Evolutionary conservation across 2,329 filamentous ascomycete genomes (phyloP).

Genomic region (Colletotrichum acutatum): DNA sequence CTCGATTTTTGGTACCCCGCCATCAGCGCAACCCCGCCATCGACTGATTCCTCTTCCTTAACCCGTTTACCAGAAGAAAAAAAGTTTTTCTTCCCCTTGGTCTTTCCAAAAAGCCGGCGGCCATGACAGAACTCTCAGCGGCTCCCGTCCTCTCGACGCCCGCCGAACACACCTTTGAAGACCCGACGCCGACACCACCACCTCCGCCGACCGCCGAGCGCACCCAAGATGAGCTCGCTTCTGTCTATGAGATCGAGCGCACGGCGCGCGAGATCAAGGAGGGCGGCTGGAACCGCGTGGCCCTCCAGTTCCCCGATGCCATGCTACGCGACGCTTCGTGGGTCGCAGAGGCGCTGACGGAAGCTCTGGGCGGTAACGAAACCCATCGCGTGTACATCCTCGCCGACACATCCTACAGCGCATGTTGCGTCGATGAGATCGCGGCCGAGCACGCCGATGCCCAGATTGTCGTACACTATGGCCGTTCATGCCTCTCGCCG

Average conservation of each 20-base stretch:
- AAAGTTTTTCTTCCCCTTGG: neutral
- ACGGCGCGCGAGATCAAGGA: conserved; percentile 81
- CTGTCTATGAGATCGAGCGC: conserved; percentile 86
- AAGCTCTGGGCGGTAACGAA: conserved; percentile 44
- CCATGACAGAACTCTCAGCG: conserved; percentile 54
- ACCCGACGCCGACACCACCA: conserved; percentile 51
- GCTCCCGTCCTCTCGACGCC: conserved; percentile 73
- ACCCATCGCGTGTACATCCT: conserved; percentile 77
- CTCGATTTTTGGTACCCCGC: conserved; percentile 8
- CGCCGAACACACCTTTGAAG: conserved; percentile 68
- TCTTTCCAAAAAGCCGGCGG: neutral
- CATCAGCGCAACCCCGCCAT: conserved; percentile 16
- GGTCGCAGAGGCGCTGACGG: conserved; percentile 74
- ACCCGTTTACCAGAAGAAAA: neutral
- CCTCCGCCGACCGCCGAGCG: conserved; percentile 43
- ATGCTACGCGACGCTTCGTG: conserved; percentile 89
- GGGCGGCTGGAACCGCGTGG: conserved; percentile 79
- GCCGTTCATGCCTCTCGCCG: conserved; percentile 89
- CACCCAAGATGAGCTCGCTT: conserved; percentile 75
- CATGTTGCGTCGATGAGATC: conserved; percentile 97
- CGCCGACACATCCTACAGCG: conserved; percentile 95
- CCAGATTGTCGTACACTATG: conserved; percentile 94
- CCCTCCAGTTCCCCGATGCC: conserved; percentile 93
- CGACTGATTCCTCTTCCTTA: neutral
- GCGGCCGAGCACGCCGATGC: conserved; percentile 94